Evolutionary conservation across 768 basidiomycete genomes (phyloP).

Genomic region (Rhizopogon sp.): DNA sequence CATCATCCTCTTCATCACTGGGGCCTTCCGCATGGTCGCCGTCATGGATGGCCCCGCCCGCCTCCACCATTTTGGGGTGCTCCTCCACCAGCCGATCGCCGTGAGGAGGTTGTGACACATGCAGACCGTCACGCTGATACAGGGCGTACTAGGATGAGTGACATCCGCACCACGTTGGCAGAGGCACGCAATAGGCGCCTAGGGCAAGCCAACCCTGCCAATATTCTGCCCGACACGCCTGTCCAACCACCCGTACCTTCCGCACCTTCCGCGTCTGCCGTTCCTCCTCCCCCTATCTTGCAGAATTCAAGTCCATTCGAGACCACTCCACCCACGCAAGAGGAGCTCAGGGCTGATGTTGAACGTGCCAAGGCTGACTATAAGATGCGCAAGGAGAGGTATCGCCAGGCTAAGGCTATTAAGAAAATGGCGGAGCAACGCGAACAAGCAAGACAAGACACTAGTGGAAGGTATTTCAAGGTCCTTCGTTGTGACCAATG

Average conservation of each 20-base stretch:
- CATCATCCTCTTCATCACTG: slow-evolving; percentile 17
- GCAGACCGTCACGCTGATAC: no score
- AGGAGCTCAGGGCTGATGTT: slow-evolving; percentile 35
- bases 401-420: slow-evolving; percentile 53
- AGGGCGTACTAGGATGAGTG: not conserved
- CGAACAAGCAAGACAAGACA: slow-evolving; percentile 10
- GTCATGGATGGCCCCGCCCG: not conserved
- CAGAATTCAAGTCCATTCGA: not conserved
- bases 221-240: not conserved
- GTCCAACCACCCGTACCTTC: not conserved
- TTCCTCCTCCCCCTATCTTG: not conserved
- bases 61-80: not conserved
- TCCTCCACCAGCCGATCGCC: not conserved
- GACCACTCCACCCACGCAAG: slow-evolving; percentile 8
- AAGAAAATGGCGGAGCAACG: slow-evolving; percentile 36
- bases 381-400: slow-evolving; percentile 65
- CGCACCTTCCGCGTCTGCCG: not conserved
- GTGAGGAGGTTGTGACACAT: not conserved
- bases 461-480: slow-evolving; percentile 20
- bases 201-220: not conserved
- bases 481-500: not conserved
- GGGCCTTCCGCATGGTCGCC: slow-evolving; percentile 3
- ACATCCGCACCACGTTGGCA: not conserved
- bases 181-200: not conserved
- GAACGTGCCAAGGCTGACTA: slow-evolving; percentile 65